Base-by-base conservation (phyloP, 2,329 filamentous ascomycete genomes). In the Alternaria sp. region DNA sequence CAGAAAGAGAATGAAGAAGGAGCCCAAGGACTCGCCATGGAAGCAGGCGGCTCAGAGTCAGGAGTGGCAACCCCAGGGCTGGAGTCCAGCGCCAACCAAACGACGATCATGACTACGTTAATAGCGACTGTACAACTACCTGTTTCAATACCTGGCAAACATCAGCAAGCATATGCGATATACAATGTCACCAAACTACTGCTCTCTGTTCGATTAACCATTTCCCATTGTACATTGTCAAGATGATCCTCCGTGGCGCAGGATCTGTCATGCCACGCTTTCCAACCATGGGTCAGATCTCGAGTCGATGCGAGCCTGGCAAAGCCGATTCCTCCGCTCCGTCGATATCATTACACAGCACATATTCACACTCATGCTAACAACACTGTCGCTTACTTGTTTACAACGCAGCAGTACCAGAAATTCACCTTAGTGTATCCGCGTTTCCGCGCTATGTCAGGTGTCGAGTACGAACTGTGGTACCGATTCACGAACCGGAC, bases 61-160 rank as follows among this genome's bases (percentile, higher is more conserved):
- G 57, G 81, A 81, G 8, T 85, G 81, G 81, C 82, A 85, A 73
- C 84, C 83, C 1, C 71, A 80, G 59, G 71, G 72, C 11, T 85
- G 83, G 83, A 78, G 78, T 17, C 83, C 83, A 28, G 77, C 74
- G 13, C 77, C 78, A 17, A 75, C 77, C 49, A 74, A 72, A 60
- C 77, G 78, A 62, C 71, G 77, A 59, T 59, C 63, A 26, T 70
- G 59, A 62, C 30, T 13, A 23, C 13, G 36, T 40, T 23, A 17
- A 21, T 12, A 23, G 28, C 11, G 32, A 51, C 26, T 58, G 56
- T 58, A 58, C 9, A 17, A 40, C 50, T 15, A 58, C 10, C 21
- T 58, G 32, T 58, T 51, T 28, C 13, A 50, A 28, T 52, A 52
- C 0, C 30, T n/a, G 30, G 13, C 5, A n/a, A 32, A 13, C 6